A percentile compares a stretch with the other conserved stretches of the same genome.
Evolutionary conservation across 1,284 basidiomycete genomes (phyloP).

Genomic region (Cystobasidiaceae sp.): DNA sequence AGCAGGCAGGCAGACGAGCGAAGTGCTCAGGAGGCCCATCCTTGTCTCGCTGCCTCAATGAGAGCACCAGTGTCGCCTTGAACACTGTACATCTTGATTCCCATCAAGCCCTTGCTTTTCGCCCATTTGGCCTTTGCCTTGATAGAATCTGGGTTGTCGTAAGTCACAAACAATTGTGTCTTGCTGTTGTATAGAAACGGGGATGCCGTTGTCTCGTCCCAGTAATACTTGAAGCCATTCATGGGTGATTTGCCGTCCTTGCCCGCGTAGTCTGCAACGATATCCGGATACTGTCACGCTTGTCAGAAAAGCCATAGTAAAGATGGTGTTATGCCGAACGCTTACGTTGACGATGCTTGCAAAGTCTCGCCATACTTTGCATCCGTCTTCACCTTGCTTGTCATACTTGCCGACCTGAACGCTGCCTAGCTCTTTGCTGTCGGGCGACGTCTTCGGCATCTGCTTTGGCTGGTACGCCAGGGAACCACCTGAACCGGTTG

Average conservation of each 20-base stretch:
- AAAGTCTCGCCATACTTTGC: slow-evolving; percentile 1
- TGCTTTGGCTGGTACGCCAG: background rate
- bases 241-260: no score
- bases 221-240: slow-evolving; percentile 9
- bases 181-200: slow-evolving; percentile 9
- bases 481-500: background rate
- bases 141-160: slow-evolving; percentile 18
- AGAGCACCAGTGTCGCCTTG: slow-evolving; percentile 3
- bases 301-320: no score
- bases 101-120: background rate
- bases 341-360: no score
- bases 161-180: slow-evolving; percentile 10
- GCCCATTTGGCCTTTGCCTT: slow-evolving; percentile 2
- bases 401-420: background rate
- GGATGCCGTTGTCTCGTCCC: slow-evolving; percentile 18
- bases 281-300: no score
- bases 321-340: no score
- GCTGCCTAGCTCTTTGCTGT: background rate
- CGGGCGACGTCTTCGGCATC: slow-evolving; percentile 6
- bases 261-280: background rate
- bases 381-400: background rate
- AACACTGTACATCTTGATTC: slow-evolving; percentile 12
- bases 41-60: background rate
- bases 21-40: background rate
- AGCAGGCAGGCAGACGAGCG: no score